Base-by-base conservation (phyloP, 2,329 filamentous ascomycete species). In the Neophaeococcomyces aloes region DNA sequence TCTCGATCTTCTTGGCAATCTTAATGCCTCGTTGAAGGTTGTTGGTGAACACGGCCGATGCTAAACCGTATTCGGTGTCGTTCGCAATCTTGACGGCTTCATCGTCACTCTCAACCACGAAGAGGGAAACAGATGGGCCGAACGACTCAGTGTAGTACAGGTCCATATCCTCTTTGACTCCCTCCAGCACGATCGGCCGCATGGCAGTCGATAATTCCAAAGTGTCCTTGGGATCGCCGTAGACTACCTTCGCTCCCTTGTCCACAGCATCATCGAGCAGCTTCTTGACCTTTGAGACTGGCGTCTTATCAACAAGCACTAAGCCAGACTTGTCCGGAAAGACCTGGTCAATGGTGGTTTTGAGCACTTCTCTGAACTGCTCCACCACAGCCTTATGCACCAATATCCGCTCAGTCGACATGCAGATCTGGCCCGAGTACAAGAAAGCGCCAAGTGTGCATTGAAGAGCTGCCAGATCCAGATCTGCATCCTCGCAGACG, bases 381-480 rank as follows among this genome's bases (percentile, higher is more conserved):
- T 66, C 62, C 44, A 67, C 65, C 44, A 81, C 64, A 27, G 63
- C 63, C 42, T 68, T 67, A 57, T 79, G 72, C n/a, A 81, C 74
- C n/a, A 80, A 58, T 46, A 91, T 79, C 21, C 79, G 75, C 64
- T 93, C 86, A 0, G 86, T 91, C 15, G 74, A 74, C 84, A 93
- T 91, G 69, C 86, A 93, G 31, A 91, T 76, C 65, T 94, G 86
- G 0, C 86, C 86, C 2, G 70, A 58, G 62, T 68, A 42, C 23
- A 52, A 32, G 31, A 46, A 50, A 7, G 49, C 47, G 8, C 48
- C 51, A 6, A 48, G 29, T 2, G 38, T 29, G 33, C 43, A 48
- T 7, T 40, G 21, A 5, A 29, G 25, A 4, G 83, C 86, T 0
- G 86, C 85, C 18, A 77, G 69, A 25, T 81, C 72, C 29, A 93